These are phyloP conservation scores for peach (Prunus persica) DNA, from an alignment of 306 rosid genomes.

Conservation along the genomic window Prunus_persica_NCBIv2 NC_034010.1:19045001-19045500, in stretches of 20 bases:
- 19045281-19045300: neutral
- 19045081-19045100: too few species aligned
- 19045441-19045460: neutral
- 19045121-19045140: too few species aligned
- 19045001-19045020: too few species aligned
- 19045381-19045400: neutral
- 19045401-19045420: neutral
- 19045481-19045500: neutral
- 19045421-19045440: neutral
- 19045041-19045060: too few species aligned
- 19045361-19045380: neutral
- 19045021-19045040: too few species aligned
- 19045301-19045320: neutral
- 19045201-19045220: too few species aligned
- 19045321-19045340: neutral
- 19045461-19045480: neutral
- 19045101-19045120: too few species aligned
- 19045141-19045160: too few species aligned
- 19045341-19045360: neutral
- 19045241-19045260: neutral
- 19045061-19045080: too few species aligned
- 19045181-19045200: too few species aligned
- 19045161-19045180: too few species aligned
- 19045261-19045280: neutral
- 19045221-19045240: neutral